Evolutionary conservation across 2,329 filamentous ascomycete species (phyloP).

Genomic region (Aschersonia sp.): DNA sequence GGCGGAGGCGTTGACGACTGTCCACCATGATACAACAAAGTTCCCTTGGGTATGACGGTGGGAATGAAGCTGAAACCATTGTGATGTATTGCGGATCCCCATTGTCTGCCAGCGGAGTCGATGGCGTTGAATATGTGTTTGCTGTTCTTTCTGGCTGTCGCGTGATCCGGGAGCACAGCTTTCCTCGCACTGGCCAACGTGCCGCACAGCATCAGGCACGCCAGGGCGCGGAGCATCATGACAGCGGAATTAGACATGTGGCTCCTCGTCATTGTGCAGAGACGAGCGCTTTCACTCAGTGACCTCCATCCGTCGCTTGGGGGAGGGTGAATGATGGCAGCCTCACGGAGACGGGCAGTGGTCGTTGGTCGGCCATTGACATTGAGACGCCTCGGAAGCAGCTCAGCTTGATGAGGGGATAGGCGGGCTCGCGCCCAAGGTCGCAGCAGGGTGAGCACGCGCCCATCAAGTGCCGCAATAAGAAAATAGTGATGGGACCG

Average conservation of each 20-base stretch:
- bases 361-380: no score
- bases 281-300: not conserved
- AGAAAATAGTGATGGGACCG: no score
- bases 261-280: not conserved
- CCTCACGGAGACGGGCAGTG: no score
- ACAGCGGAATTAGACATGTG: not conserved
- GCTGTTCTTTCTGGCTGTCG: slow-evolving; percentile 33
- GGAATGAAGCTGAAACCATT: slow-evolving; percentile 64
- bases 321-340: no score
- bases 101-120: slow-evolving; percentile 59
- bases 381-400: no score
- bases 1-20: slow-evolving; percentile 26
- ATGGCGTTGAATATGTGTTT: slow-evolving; percentile 59
- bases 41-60: slow-evolving; percentile 47
- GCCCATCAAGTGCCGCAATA: no score
- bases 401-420: no score
- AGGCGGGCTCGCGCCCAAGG: no score
- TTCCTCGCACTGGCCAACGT: not conserved
- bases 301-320: not conserved
- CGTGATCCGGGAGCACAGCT: slow-evolving; percentile 18
- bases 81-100: slow-evolving; percentile 57
- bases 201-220: not conserved
- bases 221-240: not conserved
- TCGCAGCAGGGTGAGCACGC: no score
- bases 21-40: slow-evolving; percentile 53